Conservation (phyloP, 345 rosid genomes). For the Geranium brycei region DNA sequence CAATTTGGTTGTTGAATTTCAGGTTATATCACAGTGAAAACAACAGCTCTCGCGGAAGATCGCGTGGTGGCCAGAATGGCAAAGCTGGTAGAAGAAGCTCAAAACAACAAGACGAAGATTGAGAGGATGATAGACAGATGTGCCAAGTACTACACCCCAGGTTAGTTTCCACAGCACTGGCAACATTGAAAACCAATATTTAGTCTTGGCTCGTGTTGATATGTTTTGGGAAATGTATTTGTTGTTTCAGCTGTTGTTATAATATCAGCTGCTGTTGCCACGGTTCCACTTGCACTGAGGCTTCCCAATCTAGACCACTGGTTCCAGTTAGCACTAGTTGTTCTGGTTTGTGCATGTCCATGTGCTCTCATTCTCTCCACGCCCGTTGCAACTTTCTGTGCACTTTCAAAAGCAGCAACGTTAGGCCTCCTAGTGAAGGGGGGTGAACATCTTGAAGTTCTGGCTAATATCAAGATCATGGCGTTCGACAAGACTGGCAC, state of each 20-base stretch:
- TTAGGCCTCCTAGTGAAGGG: slow-evolving; percentile 70
- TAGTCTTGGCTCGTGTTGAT: background rate
- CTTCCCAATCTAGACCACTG: slow-evolving; percentile 33
- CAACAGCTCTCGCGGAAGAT: slow-evolving; percentile 65
- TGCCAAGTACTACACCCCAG: slow-evolving; percentile 73
- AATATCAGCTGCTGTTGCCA: slow-evolving; percentile 40
- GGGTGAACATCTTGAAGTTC: slow-evolving; percentile 51
- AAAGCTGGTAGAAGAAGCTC: slow-evolving; percentile 84
- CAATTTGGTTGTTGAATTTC: background rate
- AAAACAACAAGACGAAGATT: slow-evolving; percentile 49
- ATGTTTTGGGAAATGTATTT: background rate
- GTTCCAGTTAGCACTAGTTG: slow-evolving; percentile 67
- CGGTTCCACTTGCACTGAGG: slow-evolving; percentile 37
- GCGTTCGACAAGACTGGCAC: slow-evolving; percentile 91
- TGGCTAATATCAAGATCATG: slow-evolving; percentile 51
- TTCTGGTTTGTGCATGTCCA: slow-evolving; percentile 76
- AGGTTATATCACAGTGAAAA: slow-evolving; percentile 44
- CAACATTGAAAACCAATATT: background rate
- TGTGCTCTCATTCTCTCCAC: slow-evolving; percentile 81
- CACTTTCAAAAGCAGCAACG: slow-evolving; percentile 68
- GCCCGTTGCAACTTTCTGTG: slow-evolving; percentile 73
- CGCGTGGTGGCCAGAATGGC: slow-evolving; percentile 74
- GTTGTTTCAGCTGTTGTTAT: slow-evolving; percentile 39
- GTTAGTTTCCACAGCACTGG: slow-evolving; percentile 15
- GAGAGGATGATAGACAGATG: slow-evolving; percentile 56